Evolutionary conservation across 495 filamentous ascomycete genomes (phyloP).

Genomic region (Aspergillus bridgeri): DNA sequence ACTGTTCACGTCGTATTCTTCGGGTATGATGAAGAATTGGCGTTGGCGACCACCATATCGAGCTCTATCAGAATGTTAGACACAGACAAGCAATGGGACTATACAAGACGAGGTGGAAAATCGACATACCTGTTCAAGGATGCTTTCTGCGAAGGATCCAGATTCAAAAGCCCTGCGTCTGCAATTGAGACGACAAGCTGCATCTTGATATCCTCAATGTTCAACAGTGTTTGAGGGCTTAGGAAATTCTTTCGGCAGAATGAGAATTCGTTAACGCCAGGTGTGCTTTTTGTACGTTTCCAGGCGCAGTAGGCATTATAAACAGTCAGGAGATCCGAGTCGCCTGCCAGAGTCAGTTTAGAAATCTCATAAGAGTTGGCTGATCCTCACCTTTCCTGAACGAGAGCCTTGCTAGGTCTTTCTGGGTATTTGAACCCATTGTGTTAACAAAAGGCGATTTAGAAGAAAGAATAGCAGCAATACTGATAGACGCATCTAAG

Average conservation of each 20-base stretch:
- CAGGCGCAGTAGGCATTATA: conserved; percentile 92
- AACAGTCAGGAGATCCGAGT: conserved; percentile 86
- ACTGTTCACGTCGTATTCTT: conserved; percentile 67
- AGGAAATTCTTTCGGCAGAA: conserved; percentile 94
- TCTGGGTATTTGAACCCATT: conserved; percentile 75
- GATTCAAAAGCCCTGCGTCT: conserved; percentile 74
- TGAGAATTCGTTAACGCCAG: conserved; percentile 65
- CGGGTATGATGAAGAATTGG: conserved; percentile 75
- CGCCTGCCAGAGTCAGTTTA: conserved; percentile 45
- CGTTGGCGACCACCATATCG: conserved; percentile 59
- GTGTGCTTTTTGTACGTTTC: conserved; percentile 70
- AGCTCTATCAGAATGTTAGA: conserved; percentile 26
- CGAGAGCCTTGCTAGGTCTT: conserved; percentile 67
- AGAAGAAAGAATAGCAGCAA: conserved; percentile 87
- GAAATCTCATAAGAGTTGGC: not conserved
- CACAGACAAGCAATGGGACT: conserved; percentile 19
- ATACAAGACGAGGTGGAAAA: conserved; percentile 17
- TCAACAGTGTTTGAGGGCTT: conserved; percentile 73
- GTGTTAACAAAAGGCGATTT: conserved; percentile 90
- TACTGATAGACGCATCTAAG: conserved; percentile 82
- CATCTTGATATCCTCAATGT: conserved; percentile 91
- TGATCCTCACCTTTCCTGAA: conserved; percentile 60
- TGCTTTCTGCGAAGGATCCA: conserved; percentile 65
- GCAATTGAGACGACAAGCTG: conserved; percentile 78
- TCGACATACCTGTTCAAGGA: conserved; percentile 53